Conservation (phyloP, 306 rosid species). For the Rosa chinensis region DNA sequence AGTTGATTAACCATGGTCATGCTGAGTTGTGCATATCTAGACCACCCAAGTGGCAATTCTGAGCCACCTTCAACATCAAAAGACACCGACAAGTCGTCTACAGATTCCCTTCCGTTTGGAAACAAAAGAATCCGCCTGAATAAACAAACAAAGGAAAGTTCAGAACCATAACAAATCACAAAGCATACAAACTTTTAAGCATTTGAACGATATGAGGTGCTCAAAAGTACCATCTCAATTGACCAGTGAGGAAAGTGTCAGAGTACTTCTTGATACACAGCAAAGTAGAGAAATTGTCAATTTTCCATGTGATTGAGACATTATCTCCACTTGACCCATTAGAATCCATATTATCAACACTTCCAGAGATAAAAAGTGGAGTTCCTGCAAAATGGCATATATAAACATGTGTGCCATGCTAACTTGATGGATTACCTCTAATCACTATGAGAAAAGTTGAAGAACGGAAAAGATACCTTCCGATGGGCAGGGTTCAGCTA, state of each 20-base stretch:
- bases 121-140: background rate
- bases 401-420: background rate
- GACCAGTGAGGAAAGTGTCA: background rate
- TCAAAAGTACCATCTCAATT: background rate
- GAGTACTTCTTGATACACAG: background rate
- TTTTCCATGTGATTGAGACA: background rate
- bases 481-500: background rate
- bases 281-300: background rate
- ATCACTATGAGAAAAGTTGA: background rate
- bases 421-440: background rate
- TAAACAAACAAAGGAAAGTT: background rate
- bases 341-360: background rate
- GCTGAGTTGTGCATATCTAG: background rate
- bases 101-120: constrained; percentile 3
- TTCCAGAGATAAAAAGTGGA: background rate
- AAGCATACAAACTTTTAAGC: background rate
- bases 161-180: background rate
- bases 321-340: background rate
- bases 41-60: background rate
- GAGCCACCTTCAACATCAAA: background rate
- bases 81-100: background rate
- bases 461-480: background rate
- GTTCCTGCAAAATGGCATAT: background rate
- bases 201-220: background rate
- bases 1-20: background rate